Conservation (phyloP, 176 grass and related monocot species). For the Aechmea fasciata region DNA sequence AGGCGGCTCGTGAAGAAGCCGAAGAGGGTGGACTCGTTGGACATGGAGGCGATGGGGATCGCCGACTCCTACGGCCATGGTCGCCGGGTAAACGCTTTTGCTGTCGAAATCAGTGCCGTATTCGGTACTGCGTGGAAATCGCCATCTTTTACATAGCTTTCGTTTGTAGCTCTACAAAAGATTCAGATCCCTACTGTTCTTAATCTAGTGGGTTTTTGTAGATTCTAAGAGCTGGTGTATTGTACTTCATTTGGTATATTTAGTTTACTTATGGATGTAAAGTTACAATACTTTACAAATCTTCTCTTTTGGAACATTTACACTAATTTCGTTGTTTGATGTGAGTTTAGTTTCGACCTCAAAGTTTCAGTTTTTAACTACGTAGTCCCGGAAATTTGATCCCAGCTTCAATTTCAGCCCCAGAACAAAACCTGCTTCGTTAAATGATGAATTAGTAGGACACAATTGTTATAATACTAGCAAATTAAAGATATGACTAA, state of each 20-base stretch:
- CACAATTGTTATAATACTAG: background rate
- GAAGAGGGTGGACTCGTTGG: conserved; percentile 68
- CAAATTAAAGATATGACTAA: background rate
- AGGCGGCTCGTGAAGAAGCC: conserved; percentile 55
- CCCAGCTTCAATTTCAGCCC: no score
- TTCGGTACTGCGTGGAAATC: background rate
- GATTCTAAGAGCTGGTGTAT: background rate
- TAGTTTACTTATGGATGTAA: background rate
- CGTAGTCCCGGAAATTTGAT: no score
- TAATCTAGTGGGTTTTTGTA: background rate
- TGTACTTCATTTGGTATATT: background rate
- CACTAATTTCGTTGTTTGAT: no score
- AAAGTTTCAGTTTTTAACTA: no score
- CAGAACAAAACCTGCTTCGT: no score
- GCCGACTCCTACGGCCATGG: conserved; percentile 40
- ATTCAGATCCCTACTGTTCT: background rate
- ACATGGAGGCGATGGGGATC: conserved; percentile 82
- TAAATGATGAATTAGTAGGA: background rate
- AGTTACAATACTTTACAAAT: background rate
- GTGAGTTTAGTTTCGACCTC: no score
- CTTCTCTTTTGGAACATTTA: no score
- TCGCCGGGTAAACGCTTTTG: conserved; percentile 32
- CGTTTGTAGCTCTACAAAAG: background rate
- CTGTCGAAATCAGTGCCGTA: no score
- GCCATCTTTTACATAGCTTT: background rate